These are phyloP conservation scores for Talaromyces sp. DNA, from an alignment of 2,329 filamentous ascomycete species.

Conservation along the genomic window DNA sequence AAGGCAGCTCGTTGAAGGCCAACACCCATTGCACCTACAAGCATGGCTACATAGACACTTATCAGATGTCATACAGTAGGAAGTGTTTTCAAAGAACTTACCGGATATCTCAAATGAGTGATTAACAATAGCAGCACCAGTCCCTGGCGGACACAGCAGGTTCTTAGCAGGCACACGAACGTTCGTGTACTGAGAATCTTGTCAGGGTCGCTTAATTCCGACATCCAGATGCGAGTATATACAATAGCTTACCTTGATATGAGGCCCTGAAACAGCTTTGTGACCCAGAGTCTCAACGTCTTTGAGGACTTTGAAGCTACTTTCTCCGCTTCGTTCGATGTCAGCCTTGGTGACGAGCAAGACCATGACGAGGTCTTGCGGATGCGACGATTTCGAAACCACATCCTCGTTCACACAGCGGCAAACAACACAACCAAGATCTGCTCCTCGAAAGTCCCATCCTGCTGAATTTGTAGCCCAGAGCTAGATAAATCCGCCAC, in stretches of 20 bases:
- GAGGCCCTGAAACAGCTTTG: slow-evolving; percentile 45
- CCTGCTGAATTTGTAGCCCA: slow-evolving; percentile 52
- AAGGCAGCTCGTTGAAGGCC: slow-evolving; percentile 51
- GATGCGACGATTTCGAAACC: slow-evolving; percentile 9
- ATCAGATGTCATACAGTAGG: not conserved
- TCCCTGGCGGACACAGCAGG: slow-evolving; percentile 40
- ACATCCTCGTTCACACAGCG: slow-evolving; percentile 26
- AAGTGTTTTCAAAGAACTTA: not conserved
- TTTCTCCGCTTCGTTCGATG: slow-evolving; percentile 39
- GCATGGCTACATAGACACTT: slow-evolving; percentile 29
- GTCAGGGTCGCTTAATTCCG: not conserved
- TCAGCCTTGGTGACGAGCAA: slow-evolving; percentile 45
- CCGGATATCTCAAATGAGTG: slow-evolving; percentile 37
- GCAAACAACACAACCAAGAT: slow-evolving; percentile 49
- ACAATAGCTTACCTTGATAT: slow-evolving; percentile 25
- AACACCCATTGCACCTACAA: slow-evolving; percentile 51
- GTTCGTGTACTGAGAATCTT: slow-evolving; percentile 32
- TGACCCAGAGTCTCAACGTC: slow-evolving; percentile 44
- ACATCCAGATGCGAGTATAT: not conserved
- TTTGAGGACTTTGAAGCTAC: slow-evolving; percentile 42
- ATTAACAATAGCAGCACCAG: slow-evolving; percentile 39
- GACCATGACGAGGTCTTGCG: slow-evolving; percentile 36
- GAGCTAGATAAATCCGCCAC: slow-evolving; percentile 26
- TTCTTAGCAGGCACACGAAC: slow-evolving; percentile 45
- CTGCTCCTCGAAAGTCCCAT: slow-evolving; percentile 49